These are phyloP conservation scores for Xylaria sp. DNA, from an alignment of 2,329 filamentous ascomycete genomes.

Conservation along the genomic window DNA sequence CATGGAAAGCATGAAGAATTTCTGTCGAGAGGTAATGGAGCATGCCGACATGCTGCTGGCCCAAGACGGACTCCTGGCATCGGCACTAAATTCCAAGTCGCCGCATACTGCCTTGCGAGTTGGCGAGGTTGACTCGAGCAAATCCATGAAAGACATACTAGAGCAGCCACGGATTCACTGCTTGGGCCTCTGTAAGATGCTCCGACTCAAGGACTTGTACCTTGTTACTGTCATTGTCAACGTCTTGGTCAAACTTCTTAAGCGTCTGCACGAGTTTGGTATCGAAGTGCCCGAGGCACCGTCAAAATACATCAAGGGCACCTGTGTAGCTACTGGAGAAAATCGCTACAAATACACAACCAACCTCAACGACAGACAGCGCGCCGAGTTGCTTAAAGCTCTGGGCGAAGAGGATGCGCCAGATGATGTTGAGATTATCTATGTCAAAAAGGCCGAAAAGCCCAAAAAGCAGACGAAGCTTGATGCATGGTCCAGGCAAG, in stretches of 20 bases:
- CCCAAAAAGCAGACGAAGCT: constrained; percentile 54
- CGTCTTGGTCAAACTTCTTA: constrained; percentile 77
- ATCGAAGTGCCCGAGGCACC: constrained; percentile 62
- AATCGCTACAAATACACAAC: constrained; percentile 61
- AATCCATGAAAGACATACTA: constrained; percentile 47
- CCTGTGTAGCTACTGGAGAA: constrained; percentile 55
- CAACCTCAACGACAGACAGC: constrained; percentile 75
- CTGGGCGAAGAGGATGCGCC: constrained; percentile 54
- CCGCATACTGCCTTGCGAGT: constrained; percentile 27
- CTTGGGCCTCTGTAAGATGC: constrained; percentile 76
- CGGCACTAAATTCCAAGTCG: constrained; percentile 47
- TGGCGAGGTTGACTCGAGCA: constrained; percentile 34
- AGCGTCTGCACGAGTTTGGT: constrained; percentile 69
- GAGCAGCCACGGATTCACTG: constrained; percentile 57
- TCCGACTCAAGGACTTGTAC: constrained; percentile 82
- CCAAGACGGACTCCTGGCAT: constrained; percentile 77
- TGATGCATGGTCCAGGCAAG: constrained; percentile 58
- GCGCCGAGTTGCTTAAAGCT: constrained; percentile 69
- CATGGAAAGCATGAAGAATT: constrained; percentile 77
- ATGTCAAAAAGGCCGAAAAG: constrained; percentile 35
- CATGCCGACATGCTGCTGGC: constrained; percentile 81
- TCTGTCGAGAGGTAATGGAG: constrained; percentile 92
- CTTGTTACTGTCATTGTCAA: constrained; percentile 76
- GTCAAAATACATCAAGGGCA: constrained; percentile 58
- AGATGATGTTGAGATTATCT: constrained; percentile 44